Percentiles rank a stretch among this genome's conserved stretches.
These are phyloP conservation scores for Basidiobolus meristosporus DNA, from an alignment of 371 early-diverging fungal species.

Conservation along the genomic window DNA sequence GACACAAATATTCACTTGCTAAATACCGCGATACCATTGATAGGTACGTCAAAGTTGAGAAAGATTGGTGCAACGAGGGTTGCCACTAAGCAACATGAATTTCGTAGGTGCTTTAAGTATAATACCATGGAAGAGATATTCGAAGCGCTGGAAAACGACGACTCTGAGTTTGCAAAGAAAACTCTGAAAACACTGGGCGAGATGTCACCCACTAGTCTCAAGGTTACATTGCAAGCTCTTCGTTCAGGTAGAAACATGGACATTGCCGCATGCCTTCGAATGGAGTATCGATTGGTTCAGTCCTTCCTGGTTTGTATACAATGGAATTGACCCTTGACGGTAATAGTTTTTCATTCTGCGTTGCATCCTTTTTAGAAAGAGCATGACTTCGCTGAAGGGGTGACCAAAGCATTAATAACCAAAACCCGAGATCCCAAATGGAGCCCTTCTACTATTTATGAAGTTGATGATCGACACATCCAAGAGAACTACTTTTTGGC, in stretches of 20 bases:
- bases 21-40: constrained; percentile 63
- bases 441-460: too few relatives aligned
- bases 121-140: constrained; percentile 65
- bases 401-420: constrained; percentile 43
- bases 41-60: constrained; percentile 9
- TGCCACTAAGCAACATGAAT: too few relatives aligned
- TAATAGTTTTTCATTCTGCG: constrained; percentile 6
- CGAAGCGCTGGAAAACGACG: constrained; percentile 44
- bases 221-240: constrained; percentile 64
- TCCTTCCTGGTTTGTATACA: constrained; percentile 67
- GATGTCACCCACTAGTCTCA: constrained; percentile 77
- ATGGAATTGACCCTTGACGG: too few relatives aligned
- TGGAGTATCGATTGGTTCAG: constrained; percentile 70
- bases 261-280: constrained; percentile 61
- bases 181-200: constrained; percentile 37
- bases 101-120: constrained; percentile 50
- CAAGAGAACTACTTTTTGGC: constrained; percentile 29
- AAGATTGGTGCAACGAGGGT: constrained; percentile 2
- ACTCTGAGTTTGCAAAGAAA: constrained; percentile 39
- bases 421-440: not conserved
- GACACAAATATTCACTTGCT: constrained; percentile 25
- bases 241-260: constrained; percentile 43
- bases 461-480: too few relatives aligned
- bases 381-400: constrained; percentile 81
- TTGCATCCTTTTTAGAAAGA: too few relatives aligned